phyloP scores from a whole-genome alignment of 345 rosid genomes.

The Schrenkiella parvula region DNA sequence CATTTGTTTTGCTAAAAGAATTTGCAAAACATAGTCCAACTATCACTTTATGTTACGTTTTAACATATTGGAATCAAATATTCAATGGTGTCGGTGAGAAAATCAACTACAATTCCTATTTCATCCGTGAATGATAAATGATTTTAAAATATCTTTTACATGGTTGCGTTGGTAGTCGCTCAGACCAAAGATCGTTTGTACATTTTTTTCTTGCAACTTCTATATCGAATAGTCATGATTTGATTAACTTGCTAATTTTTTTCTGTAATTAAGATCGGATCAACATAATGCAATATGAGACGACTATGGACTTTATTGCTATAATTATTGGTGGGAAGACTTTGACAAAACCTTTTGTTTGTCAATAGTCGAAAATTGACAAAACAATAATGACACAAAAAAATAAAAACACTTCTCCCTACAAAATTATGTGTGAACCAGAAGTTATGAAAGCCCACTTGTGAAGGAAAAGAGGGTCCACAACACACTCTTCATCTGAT shows the following conservation, averaged over 20 bases:
- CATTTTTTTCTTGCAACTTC: background rate
- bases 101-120: background rate
- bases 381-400: background rate
- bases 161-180: background rate
- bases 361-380: background rate
- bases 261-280: background rate
- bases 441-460: slow-evolving; percentile 6
- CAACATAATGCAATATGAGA: slow-evolving; percentile 6
- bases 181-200: background rate
- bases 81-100: background rate
- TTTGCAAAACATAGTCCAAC: background rate
- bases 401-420: background rate
- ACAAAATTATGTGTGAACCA: background rate
- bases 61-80: background rate
- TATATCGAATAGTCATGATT: background rate
- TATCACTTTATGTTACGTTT: background rate
- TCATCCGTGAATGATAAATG: background rate
- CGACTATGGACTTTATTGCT: background rate
- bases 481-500: background rate
- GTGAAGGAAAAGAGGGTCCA: background rate
- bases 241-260: background rate
- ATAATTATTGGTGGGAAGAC: background rate
- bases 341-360: background rate
- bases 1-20: background rate
- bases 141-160: background rate